phyloP scores from a whole-genome alignment of 2,329 filamentous ascomycete species.

The Lizonia empirigonia region DNA sequence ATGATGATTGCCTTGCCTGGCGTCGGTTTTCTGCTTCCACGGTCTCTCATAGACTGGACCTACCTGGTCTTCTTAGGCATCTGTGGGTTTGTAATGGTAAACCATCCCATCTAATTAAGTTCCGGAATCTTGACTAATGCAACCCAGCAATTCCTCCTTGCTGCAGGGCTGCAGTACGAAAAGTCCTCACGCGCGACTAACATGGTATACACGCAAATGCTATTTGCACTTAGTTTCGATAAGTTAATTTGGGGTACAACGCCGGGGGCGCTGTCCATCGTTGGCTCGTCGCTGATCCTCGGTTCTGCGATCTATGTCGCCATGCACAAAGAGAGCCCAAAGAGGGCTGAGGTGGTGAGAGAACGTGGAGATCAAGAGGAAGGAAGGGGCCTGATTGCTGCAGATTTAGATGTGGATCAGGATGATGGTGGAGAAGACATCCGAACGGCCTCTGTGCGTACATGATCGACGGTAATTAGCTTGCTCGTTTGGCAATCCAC shows the following conservation, averaged over 20 bases:
- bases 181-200: conserved; percentile 66
- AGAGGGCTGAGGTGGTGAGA: conserved; percentile 22
- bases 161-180: conserved; percentile 74
- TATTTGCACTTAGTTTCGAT: conserved; percentile 70
- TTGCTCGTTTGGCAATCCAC: too few species aligned
- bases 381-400: conserved; percentile 41
- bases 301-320: conserved; percentile 69
- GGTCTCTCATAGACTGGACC: conserved; percentile 64
- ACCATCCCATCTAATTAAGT: conserved; percentile 6
- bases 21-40: conserved; percentile 63
- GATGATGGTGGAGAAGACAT: conserved; percentile 17
- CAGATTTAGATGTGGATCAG: conserved; percentile 18
- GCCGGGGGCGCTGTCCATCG: conserved; percentile 62
- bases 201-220: conserved; percentile 73
- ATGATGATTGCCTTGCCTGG: conserved; percentile 63
- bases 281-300: conserved; percentile 68
- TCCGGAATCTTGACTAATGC: background rate
- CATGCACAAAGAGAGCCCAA: conserved; percentile 54
- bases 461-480: too few species aligned
- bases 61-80: conserved; percentile 71
- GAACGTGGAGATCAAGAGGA: conserved; percentile 36
- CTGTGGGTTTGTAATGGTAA: conserved; percentile 75
- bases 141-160: conserved; percentile 75
- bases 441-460: conserved; percentile 2
- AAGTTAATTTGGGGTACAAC: conserved; percentile 66